Percentiles rank a stretch among this genome's conserved stretches.
These are phyloP conservation scores for Ogataea hybrid DNA, from an alignment of 1,139 yeast genomes.

Conservation along the genomic window DNA sequence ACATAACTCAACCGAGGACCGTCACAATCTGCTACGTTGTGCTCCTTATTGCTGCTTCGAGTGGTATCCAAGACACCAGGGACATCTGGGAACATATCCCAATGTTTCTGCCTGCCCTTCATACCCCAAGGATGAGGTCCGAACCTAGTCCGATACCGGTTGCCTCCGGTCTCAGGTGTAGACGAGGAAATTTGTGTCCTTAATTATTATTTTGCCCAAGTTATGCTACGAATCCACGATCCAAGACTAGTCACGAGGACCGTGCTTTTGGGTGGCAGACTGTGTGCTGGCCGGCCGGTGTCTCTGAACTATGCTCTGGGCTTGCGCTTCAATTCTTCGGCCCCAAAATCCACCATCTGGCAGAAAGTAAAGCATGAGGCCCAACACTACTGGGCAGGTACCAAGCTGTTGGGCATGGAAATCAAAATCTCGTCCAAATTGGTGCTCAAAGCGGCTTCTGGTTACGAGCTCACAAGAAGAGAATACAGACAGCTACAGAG, in stretches of 20 bases:
- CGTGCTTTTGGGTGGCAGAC: no score
- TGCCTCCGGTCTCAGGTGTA: constrained; percentile 7
- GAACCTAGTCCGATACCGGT: neutral
- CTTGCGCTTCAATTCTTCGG: constrained; percentile 11
- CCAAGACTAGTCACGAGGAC: neutral
- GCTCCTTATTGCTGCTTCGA: no score
- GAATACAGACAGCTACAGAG: constrained; percentile 87
- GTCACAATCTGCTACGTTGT: neutral
- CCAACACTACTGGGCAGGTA: constrained; percentile 93
- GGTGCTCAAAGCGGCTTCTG: constrained; percentile 79
- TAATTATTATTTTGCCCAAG: neutral
- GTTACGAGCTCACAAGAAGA: constrained; percentile 88
- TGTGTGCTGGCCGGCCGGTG: no score
- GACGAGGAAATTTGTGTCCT: constrained; percentile 7
- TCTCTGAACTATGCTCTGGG: neutral
- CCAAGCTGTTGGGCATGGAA: constrained; percentile 89
- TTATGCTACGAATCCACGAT: constrained; percentile 3
- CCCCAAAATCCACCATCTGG: constrained; percentile 59
- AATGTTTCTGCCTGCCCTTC: no score
- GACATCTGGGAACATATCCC: no score
- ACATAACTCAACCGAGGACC: constrained; percentile 3
- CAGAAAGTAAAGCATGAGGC: constrained; percentile 86
- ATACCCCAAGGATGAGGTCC: neutral
- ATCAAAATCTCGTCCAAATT: constrained; percentile 81
- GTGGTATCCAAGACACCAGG: no score